Evolutionary conservation across 208 protist species (phyloP).

Genomic region (Trypanosomatidae sp.): DNA sequence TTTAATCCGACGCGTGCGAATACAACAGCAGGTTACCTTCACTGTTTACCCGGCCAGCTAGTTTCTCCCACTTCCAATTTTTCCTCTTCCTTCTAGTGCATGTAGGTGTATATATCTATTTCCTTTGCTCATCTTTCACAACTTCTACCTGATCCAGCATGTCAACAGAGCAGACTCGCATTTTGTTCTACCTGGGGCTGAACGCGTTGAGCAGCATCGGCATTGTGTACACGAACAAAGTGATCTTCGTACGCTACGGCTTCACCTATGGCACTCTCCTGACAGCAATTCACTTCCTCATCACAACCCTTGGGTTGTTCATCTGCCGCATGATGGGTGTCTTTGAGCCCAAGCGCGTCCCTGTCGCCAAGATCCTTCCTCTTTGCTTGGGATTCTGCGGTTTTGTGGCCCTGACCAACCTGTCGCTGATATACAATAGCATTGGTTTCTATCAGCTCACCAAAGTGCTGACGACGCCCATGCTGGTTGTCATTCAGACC

Average conservation of each 20-base stretch:
- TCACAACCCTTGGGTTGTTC: slow-evolving; percentile 55
- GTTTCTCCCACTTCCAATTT: background rate
- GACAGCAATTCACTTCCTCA: slow-evolving; percentile 69
- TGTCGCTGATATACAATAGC: slow-evolving; percentile 86
- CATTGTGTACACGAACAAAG: slow-evolving; percentile 76
- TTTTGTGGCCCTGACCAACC: slow-evolving; percentile 89
- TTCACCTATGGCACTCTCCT: slow-evolving; percentile 65
- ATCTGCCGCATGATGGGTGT: slow-evolving; percentile 43
- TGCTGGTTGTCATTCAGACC: slow-evolving; percentile 72
- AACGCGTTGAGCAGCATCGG: slow-evolving; percentile 59
- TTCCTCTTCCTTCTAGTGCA: background rate
- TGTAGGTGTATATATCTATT: background rate
- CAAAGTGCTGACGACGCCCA: slow-evolving; percentile 74
- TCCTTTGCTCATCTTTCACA: background rate
- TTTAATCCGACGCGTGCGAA: background rate
- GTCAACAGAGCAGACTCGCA: slow-evolving; percentile 13
- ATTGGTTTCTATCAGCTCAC: slow-evolving; percentile 92
- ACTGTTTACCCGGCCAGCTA: background rate
- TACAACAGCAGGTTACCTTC: background rate
- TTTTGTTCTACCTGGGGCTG: slow-evolving; percentile 44
- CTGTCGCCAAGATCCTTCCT: slow-evolving; percentile 56
- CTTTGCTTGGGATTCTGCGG: slow-evolving; percentile 82
- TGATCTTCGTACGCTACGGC: slow-evolving; percentile 50
- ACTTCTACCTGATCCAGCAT: background rate
- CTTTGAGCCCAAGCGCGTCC: slow-evolving; percentile 56